Evolutionary conservation across 257 asterid genomes (phyloP).

Genomic region (Solanum pinnatisectum): DNA sequence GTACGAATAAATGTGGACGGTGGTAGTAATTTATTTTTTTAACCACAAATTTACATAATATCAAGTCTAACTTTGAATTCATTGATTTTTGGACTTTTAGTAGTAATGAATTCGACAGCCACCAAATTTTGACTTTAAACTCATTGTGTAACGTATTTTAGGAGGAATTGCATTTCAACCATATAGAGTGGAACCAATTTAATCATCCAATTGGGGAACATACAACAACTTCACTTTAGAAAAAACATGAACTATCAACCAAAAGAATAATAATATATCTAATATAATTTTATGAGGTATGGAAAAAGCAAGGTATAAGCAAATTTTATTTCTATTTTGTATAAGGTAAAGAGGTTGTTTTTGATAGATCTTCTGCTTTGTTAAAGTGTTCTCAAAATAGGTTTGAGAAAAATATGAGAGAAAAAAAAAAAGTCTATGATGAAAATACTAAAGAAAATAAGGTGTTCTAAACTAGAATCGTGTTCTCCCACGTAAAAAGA

Average conservation of each 20-base stretch:
- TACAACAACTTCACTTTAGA: neutral
- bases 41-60: neutral
- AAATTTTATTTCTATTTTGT: neutral
- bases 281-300: no score
- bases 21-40: neutral
- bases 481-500: neutral
- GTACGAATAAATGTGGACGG: neutral
- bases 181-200: neutral
- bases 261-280: no score
- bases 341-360: fast-evolving
- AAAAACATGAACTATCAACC: neutral
- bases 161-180: neutral
- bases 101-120: neutral
- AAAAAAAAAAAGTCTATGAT: neutral
- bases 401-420: neutral
- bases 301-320: fast-evolving
- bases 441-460: neutral
- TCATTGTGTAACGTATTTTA: neutral
- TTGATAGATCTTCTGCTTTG: fast-evolving
- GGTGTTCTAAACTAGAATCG: neutral
- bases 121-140: neutral
- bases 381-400: neutral
- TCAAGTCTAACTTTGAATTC: neutral
- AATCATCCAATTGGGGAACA: neutral
- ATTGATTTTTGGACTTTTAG: neutral